These are phyloP conservation scores for Torulaspora indica DNA, from an alignment of 805 yeast species.

Conservation along the genomic window DNA sequence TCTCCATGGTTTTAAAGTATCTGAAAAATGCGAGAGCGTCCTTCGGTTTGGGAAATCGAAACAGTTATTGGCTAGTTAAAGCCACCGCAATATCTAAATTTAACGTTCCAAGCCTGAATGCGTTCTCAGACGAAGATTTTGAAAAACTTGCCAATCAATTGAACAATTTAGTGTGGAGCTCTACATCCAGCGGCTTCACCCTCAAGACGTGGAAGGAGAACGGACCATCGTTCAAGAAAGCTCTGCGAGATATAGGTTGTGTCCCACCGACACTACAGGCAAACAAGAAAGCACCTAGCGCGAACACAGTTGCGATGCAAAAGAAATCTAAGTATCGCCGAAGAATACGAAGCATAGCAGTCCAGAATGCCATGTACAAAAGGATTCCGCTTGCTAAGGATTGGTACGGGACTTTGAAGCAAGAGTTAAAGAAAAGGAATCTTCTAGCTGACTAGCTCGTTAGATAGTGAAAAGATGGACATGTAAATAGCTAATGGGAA, in stretches of 20 bases:
- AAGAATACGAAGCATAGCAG: slow-evolving; percentile 22
- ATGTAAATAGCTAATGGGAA: slow-evolving; percentile 1
- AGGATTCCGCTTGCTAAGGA: slow-evolving; percentile 34
- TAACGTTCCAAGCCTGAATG: slow-evolving; percentile 14
- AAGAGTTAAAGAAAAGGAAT: slow-evolving; percentile 30
- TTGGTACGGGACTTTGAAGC: slow-evolving; percentile 30
- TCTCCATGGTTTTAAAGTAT: slow-evolving; percentile 23
- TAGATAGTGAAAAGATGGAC: not conserved
- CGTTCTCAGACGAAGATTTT: slow-evolving; percentile 5
- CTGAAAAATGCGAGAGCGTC: slow-evolving; percentile 18
- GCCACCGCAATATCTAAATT: slow-evolving; percentile 27
- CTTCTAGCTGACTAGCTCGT: slow-evolving; percentile 3
- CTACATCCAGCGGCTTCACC: slow-evolving; percentile 8
- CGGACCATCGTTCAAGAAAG: slow-evolving; percentile 13
- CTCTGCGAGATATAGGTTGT: slow-evolving; percentile 26
- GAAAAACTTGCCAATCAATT: slow-evolving; percentile 7
- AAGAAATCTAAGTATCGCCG: slow-evolving; percentile 19
- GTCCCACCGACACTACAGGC: slow-evolving; percentile 14
- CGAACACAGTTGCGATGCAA: not conserved
- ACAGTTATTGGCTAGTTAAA: slow-evolving; percentile 26
- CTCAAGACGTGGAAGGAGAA: slow-evolving; percentile 10
- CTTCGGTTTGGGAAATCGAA: slow-evolving; percentile 13
- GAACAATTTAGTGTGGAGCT: slow-evolving; percentile 10
- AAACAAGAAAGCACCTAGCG: slow-evolving; percentile 1
- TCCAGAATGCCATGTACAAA: slow-evolving; percentile 30